Evolutionary conservation across 345 rosid species (phyloP), one percentile per base, ranked within the genome.

Genomic region (Isatis tinctoria): DNA sequence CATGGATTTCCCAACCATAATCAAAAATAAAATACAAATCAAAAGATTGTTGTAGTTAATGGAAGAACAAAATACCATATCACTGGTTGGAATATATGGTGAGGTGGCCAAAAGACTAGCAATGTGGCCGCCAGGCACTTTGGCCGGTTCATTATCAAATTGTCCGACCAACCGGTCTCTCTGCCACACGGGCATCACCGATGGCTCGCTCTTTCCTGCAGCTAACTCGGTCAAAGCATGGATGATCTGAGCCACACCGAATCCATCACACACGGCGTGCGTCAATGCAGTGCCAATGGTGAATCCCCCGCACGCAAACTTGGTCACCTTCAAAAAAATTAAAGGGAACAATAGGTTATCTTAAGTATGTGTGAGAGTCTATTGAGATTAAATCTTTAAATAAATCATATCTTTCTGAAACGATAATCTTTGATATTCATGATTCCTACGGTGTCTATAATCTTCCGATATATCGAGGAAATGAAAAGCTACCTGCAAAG

Each of bases 211-310:
- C 62, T 70, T 76, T 14, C 81, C 82, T 37, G 60, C 20, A 12
- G 81, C 72, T 5, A 85, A 47, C 77, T 85, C 88, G 10, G 77
- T 75, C 56, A 83, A n/a, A 37, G 84, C 73, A 64, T 56, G 72
- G 9, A 74, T 82, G 51, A 86, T 39, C 12, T 60, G 82, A 63
- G 84, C 73, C 16, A 82, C 82, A 10, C 87, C 85, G 36, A 48
- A 78, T n/a, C 89, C 89, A 66, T 86, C 90, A 33, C 82, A 79
- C 3, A 81, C 75, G 0, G 78, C 65, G 44, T 86, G 90, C 17
- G 83, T 60, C 43, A 82, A 53, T 24, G 82, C 80, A 67, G 82
- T 79, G 70, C 88, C 88, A 82, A 65, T 65, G 33, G 45, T 65
- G 45, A 65, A 65, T 35, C 89, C 87, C 6, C 90, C 90, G 27